Evolutionary conservation across 208 protist genomes (phyloP).

Genomic region (Leishmania tropica): DNA sequence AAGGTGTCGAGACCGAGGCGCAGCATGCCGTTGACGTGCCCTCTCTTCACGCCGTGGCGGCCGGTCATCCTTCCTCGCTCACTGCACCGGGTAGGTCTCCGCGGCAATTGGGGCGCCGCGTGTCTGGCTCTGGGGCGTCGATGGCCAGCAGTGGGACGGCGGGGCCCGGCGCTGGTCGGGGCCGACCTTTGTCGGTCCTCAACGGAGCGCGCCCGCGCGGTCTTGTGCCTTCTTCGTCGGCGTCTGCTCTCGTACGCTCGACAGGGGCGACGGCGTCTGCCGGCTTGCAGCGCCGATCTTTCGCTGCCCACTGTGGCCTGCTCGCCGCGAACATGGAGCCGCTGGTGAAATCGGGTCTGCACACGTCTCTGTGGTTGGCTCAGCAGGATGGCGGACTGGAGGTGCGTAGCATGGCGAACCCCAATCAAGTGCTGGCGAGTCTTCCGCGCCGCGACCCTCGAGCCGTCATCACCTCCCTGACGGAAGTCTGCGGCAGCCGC

Average conservation of each 20-base stretch:
- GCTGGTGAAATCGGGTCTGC: conserved; percentile 34
- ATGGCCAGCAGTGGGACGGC: background rate
- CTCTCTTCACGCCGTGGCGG: background rate
- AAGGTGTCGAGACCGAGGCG: background rate
- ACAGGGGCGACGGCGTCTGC: background rate
- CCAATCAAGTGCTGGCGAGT: conserved; percentile 36
- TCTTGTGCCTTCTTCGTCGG: background rate
- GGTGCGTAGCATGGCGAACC: conserved; percentile 54
- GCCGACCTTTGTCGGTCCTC: background rate
- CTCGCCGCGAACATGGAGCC: conserved; percentile 34
- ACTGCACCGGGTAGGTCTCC: background rate
- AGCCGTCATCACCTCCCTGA: conserved; percentile 54
- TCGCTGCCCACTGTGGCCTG: background rate
- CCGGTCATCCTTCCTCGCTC: background rate
- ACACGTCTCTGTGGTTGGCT: conserved; percentile 64
- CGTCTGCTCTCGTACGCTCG: background rate
- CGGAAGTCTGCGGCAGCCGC: conserved; percentile 50
- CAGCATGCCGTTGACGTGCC: background rate
- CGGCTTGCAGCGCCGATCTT: background rate
- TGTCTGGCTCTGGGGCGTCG: background rate
- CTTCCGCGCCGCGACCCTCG: conserved; percentile 20
- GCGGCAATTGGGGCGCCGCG: background rate
- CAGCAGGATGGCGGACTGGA: conserved; percentile 65
- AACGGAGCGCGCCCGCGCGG: background rate
- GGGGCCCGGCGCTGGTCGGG: background rate